These are phyloP conservation scores for Simmondsia chinensis DNA, from an alignment of 148 eudicot species.

Conservation along the genomic window DNA sequence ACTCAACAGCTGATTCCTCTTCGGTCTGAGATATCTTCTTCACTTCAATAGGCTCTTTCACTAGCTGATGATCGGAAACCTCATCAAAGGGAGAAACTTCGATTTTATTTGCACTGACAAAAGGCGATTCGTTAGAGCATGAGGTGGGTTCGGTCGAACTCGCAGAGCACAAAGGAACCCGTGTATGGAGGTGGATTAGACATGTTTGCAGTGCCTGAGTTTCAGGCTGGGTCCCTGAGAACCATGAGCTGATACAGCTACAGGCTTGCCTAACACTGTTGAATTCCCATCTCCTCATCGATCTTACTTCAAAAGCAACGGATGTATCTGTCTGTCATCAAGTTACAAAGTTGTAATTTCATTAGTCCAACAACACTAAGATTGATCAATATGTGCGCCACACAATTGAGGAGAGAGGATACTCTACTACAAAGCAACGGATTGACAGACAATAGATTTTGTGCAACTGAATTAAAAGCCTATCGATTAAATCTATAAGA, in stretches of 20 bases:
- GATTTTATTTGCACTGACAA: constrained; percentile 3
- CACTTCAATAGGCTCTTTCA: constrained; percentile 28
- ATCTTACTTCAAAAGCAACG: constrained; percentile 71
- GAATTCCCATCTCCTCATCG: constrained; percentile 92
- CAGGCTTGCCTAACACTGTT: constrained; percentile 75
- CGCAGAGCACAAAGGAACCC: constrained; percentile 23
- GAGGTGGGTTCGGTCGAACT: constrained; percentile 11
- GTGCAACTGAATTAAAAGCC: no score
- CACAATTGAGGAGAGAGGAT: not conserved
- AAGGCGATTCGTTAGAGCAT: constrained; percentile 11
- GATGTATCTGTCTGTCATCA: constrained; percentile 67
- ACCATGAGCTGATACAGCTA: constrained; percentile 59
- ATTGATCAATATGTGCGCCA: no score
- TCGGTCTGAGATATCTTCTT: constrained; percentile 8
- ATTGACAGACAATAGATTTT: no score
- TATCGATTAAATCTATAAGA: no score
- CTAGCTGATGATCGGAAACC: constrained; percentile 28
- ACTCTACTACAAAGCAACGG: not conserved
- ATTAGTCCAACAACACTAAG: constrained; percentile 2
- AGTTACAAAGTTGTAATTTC: not conserved
- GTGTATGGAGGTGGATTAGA: constrained; percentile 17
- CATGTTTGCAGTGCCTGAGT: constrained; percentile 14
- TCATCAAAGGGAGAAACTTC: constrained; percentile 17
- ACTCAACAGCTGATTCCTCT: constrained; percentile 35
- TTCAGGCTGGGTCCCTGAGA: constrained; percentile 56